phyloP scores from a whole-genome alignment of 331 rosid species.

The Erythrophleum ivorense region DNA sequence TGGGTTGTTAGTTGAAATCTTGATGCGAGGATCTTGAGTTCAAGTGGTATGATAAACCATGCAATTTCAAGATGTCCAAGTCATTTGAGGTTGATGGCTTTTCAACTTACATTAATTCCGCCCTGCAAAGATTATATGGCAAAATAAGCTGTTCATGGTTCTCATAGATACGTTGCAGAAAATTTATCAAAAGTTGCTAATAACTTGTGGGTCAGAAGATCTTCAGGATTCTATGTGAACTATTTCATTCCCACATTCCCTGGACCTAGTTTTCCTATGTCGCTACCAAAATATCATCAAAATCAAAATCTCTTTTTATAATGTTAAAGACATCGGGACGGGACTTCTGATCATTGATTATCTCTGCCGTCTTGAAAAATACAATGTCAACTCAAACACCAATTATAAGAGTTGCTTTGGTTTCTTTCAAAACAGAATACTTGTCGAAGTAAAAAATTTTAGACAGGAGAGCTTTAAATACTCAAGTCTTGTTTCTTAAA shows the following conservation, averaged over 20 bases:
- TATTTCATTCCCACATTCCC: not conserved
- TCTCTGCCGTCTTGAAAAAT: too few relatives aligned
- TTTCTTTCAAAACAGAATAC: too few relatives aligned
- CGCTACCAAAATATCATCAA: not conserved
- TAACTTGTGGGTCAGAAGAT: not conserved
- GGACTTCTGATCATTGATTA: not conserved
- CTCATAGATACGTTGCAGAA: not conserved
- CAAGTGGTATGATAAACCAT: not conserved
- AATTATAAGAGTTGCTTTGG: not conserved
- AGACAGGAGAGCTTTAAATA: not conserved
- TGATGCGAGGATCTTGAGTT: too few relatives aligned
- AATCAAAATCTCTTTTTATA: too few relatives aligned
- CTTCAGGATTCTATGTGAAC: not conserved
- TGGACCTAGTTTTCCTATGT: not conserved
- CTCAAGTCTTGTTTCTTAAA: not conserved
- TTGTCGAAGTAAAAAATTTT: not conserved
- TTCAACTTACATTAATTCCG: too few relatives aligned
- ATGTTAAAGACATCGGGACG: not conserved
- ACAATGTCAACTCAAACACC: too few relatives aligned
- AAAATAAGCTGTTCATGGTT: not conserved
- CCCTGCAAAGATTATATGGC: not conserved
- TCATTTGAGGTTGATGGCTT: too few relatives aligned
- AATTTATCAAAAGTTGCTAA: not conserved
- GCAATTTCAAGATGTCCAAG: not conserved
- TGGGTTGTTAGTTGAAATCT: too few relatives aligned